These are phyloP conservation scores for Byssoonygena ceratinophila DNA, from an alignment of 2,329 filamentous ascomycete species.

Conservation along the genomic window DNA sequence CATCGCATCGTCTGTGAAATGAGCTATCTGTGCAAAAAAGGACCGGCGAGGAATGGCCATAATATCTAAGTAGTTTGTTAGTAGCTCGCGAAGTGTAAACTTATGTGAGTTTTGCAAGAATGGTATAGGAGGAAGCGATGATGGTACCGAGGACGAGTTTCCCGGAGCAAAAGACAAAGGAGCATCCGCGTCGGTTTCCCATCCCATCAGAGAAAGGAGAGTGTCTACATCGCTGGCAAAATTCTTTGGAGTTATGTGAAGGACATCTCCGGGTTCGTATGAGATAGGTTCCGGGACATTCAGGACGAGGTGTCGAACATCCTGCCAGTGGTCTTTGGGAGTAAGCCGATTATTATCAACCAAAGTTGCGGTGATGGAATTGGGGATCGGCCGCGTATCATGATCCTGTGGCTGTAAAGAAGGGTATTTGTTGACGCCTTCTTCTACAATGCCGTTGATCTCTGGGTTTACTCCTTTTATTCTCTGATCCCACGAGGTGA, in stretches of 20 bases:
- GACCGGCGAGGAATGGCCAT: constrained; percentile 76
- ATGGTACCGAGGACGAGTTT: constrained; percentile 19
- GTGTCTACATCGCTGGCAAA: constrained; percentile 67
- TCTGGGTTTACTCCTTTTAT: neutral
- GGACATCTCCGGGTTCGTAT: constrained; percentile 64
- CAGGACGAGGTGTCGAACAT: constrained; percentile 72
- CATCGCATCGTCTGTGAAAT: constrained; percentile 59
- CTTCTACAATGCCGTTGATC: neutral
- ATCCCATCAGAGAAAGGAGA: constrained; percentile 68
- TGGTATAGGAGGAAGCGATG: constrained; percentile 26
- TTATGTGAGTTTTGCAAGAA: constrained; percentile 28
- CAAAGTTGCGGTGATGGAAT: constrained; percentile 49
- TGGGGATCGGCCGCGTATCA: constrained; percentile 49
- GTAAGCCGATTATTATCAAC: constrained; percentile 63
- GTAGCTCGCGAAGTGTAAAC: constrained; percentile 60
- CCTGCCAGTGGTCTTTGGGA: constrained; percentile 72
- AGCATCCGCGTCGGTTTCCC: constrained; percentile 61
- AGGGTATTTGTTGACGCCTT: neutral
- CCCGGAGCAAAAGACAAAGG: constrained; percentile 46
- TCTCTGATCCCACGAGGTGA: constrained; percentile 24
- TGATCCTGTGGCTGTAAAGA: constrained; percentile 13
- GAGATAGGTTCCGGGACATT: constrained; percentile 34
- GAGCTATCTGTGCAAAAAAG: constrained; percentile 69
- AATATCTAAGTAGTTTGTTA: constrained; percentile 79
- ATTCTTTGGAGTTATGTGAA: constrained; percentile 80